Percentiles rank a stretch among this genome's conserved stretches.
phyloP scores from a whole-genome alignment of 768 basidiomycete species.

The Auricularia heimuer region DNA sequence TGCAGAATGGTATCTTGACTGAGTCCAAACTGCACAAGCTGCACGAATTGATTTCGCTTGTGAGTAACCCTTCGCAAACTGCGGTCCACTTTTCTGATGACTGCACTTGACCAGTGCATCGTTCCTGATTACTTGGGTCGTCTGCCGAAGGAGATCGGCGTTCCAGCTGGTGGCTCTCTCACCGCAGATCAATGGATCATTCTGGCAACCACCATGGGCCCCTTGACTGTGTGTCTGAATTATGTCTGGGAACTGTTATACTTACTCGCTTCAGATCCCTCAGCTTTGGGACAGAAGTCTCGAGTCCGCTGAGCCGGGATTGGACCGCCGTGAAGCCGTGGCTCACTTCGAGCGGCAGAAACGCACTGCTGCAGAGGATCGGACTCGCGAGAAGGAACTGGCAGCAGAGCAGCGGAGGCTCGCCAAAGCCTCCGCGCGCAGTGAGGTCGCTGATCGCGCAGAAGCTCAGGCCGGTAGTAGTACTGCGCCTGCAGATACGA shows the following conservation, averaged over 20 bases:
- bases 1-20: neutral
- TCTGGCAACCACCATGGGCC: neutral
- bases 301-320: conserved; percentile 6
- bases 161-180: neutral
- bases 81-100: neutral
- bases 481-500: neutral
- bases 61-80: neutral
- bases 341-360: neutral
- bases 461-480: too few species aligned
- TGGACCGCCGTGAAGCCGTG: neutral
- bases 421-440: too few species aligned
- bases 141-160: conserved; percentile 15
- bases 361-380: neutral
- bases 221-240: neutral
- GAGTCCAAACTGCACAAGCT: neutral
- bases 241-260: neutral
- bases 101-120: conserved; percentile 6
- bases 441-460: too few species aligned
- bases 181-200: neutral
- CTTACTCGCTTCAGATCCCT: neutral
- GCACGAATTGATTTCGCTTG: neutral
- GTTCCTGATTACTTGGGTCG: conserved; percentile 10
- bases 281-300: neutral
- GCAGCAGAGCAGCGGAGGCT: neutral
- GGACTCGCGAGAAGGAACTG: neutral